Evolutionary conservation across 1,139 yeast genomes (phyloP).

Genomic region (Protomyces inundatus): DNA sequence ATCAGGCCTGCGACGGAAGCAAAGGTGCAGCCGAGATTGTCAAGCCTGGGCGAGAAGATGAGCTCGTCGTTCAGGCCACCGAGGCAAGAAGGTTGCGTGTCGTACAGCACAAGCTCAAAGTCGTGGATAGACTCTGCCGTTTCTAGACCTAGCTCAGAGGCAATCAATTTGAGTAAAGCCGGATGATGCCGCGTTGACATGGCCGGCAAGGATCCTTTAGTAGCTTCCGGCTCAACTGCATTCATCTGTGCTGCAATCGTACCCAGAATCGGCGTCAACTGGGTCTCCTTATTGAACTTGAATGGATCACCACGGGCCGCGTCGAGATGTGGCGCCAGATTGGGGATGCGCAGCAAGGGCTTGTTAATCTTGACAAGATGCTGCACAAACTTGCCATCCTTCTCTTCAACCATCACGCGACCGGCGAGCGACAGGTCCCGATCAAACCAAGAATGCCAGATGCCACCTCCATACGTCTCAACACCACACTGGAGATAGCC

Average conservation of each 20-base stretch:
- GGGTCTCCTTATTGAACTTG: constrained; percentile 85
- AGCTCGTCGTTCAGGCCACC: constrained; percentile 92
- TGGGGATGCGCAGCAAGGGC: constrained; percentile 85
- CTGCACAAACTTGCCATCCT: constrained; percentile 48
- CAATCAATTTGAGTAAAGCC: constrained; percentile 62
- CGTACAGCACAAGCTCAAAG: constrained; percentile 82
- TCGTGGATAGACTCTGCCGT: constrained; percentile 57
- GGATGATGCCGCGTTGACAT: constrained; percentile 62
- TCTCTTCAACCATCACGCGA: constrained; percentile 64
- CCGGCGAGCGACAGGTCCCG: constrained; percentile 91
- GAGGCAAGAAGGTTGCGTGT: constrained; percentile 71
- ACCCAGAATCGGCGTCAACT: constrained; percentile 82
- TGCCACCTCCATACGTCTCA: constrained; percentile 92
- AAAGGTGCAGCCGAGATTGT: constrained; percentile 50
- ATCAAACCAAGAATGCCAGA: constrained; percentile 87
- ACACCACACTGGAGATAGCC: constrained; percentile 89
- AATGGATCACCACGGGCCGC: constrained; percentile 71
- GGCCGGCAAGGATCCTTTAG: background rate
- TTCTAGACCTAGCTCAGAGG: constrained; percentile 53
- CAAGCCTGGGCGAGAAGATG: constrained; percentile 87
- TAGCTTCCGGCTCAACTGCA: constrained; percentile 28
- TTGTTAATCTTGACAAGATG: constrained; percentile 70
- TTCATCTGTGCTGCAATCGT: constrained; percentile 45
- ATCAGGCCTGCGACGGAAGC: constrained; percentile 69
- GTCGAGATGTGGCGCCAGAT: constrained; percentile 87